These are phyloP conservation scores for Rubroboletus pulcherrimus DNA, from an alignment of 768 basidiomycete species.

Conservation along the genomic window DNA sequence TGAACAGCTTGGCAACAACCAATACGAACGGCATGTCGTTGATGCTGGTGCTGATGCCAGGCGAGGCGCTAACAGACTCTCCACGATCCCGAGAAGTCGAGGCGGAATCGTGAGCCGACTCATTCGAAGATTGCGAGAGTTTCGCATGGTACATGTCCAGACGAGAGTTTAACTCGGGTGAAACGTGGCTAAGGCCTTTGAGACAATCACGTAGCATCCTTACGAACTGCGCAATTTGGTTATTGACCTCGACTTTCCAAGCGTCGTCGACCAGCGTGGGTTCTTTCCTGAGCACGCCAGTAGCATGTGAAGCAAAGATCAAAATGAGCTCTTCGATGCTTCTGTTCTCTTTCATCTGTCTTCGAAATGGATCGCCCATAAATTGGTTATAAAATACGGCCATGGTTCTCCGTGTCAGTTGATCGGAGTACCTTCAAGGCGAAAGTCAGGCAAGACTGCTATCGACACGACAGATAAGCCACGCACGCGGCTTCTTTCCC, in stretches of 20 bases:
- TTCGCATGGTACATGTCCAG: conserved; percentile 83
- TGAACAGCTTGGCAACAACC: conserved; percentile 69
- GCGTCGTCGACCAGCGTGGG: conserved; percentile 77
- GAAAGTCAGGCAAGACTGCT: conserved; percentile 2
- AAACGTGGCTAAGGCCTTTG: conserved; percentile 66
- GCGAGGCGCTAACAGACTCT: conserved; percentile 42
- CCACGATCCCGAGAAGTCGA: conserved; percentile 54
- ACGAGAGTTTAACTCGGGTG: conserved; percentile 76
- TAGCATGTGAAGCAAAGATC: conserved; percentile 91
- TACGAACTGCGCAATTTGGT: conserved; percentile 87
- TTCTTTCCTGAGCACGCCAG: conserved; percentile 84
- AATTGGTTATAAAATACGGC: conserved; percentile 92
- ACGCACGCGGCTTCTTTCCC: conserved; percentile 86
- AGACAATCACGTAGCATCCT: conserved; percentile 81
- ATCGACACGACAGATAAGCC: not conserved
- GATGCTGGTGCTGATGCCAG: conserved; percentile 44
- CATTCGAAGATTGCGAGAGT: conserved; percentile 59
- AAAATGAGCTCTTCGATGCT: conserved; percentile 98
- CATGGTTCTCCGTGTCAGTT: conserved; percentile 83
- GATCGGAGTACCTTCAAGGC: conserved; percentile 73
- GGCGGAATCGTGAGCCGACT: conserved; percentile 65
- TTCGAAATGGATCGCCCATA: conserved; percentile 78
- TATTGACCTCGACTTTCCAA: conserved; percentile 92
- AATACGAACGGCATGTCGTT: conserved; percentile 75
- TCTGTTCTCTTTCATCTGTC: conserved; percentile 92